phyloP scores from a whole-genome alignment of 1,284 basidiomycete genomes.

The Puccinia polysora region DNA sequence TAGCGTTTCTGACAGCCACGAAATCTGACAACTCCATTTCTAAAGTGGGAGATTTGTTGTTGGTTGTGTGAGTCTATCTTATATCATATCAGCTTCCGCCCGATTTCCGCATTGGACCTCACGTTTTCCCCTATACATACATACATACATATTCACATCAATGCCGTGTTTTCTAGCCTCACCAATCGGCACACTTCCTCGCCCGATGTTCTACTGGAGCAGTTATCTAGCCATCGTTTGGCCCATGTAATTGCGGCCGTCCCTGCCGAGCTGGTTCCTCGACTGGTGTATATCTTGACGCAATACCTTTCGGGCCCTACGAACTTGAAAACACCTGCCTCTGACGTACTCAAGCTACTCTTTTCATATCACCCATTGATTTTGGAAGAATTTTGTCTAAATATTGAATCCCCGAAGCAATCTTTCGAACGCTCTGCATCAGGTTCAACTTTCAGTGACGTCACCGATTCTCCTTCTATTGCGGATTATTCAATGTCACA shows the following conservation, averaged over 20 bases:
- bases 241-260: slow-evolving; percentile 23
- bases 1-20: slow-evolving; percentile 7
- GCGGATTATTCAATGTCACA: slow-evolving; percentile 30
- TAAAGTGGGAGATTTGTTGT: slow-evolving; percentile 19
- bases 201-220: slow-evolving; percentile 35
- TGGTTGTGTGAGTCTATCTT: slow-evolving; percentile 24
- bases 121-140: no score
- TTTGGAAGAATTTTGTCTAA: slow-evolving; percentile 33
- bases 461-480: background rate
- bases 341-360: slow-evolving; percentile 31
- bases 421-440: background rate
- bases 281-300: slow-evolving; percentile 41
- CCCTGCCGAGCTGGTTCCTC: slow-evolving; percentile 16
- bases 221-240: slow-evolving; percentile 37
- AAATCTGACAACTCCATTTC: slow-evolving; percentile 8
- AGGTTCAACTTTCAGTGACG: background rate
- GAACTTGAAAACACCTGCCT: slow-evolving; percentile 22
- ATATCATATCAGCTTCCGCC: background rate
- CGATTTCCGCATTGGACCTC: no score
- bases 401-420: slow-evolving; percentile 14
- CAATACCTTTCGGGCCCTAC: slow-evolving; percentile 26
- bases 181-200: slow-evolving; percentile 19
- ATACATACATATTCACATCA: no score
- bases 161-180: slow-evolving; percentile 18
- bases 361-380: slow-evolving; percentile 25